These are phyloP conservation scores for Clavispora asparagi DNA, from an alignment of 805 yeast genomes.

Conservation along the genomic window DNA sequence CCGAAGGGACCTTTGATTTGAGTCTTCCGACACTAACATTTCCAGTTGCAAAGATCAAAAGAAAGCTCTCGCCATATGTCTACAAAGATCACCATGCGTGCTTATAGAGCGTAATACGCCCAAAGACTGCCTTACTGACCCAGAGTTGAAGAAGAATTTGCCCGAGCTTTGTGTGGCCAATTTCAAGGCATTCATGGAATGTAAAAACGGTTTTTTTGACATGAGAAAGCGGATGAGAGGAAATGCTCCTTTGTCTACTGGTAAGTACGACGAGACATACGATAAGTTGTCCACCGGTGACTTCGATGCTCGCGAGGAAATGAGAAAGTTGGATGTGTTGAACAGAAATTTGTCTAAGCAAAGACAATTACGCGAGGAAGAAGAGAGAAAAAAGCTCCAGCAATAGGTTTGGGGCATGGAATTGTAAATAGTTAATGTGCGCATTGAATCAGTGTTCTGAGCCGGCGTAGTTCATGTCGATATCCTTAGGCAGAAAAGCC, in stretches of 20 bases:
- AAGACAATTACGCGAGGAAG: constrained; percentile 22
- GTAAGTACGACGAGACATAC: constrained; percentile 84
- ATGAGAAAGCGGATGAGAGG: constrained; percentile 90
- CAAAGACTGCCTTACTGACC: constrained; percentile 77
- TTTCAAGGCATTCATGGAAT: constrained; percentile 80
- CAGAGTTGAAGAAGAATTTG: constrained; percentile 65
- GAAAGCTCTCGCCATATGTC: constrained; percentile 90
- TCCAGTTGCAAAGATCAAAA: constrained; percentile 87
- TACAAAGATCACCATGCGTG: constrained; percentile 96
- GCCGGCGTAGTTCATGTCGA: no score
- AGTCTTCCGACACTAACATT: constrained; percentile 9
- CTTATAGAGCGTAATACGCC: constrained; percentile 86
- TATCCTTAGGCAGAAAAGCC: no score
- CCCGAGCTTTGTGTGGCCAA: constrained; percentile 88
- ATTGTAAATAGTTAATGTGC: background rate
- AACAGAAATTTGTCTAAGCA: constrained; percentile 43
- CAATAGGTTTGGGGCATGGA: background rate
- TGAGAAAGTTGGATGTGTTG: constrained; percentile 61
- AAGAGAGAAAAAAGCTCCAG: constrained; percentile 21
- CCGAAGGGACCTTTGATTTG: background rate
- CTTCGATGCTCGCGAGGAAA: constrained; percentile 76
- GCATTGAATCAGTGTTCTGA: no score
- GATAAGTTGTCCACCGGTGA: constrained; percentile 75
- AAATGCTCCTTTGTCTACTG: constrained; percentile 89
- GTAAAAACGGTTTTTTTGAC: constrained; percentile 86